These are phyloP conservation scores for Fusarium tjaetaba DNA, from an alignment of 2,329 filamentous ascomycete genomes.

Conservation along the genomic window DNA sequence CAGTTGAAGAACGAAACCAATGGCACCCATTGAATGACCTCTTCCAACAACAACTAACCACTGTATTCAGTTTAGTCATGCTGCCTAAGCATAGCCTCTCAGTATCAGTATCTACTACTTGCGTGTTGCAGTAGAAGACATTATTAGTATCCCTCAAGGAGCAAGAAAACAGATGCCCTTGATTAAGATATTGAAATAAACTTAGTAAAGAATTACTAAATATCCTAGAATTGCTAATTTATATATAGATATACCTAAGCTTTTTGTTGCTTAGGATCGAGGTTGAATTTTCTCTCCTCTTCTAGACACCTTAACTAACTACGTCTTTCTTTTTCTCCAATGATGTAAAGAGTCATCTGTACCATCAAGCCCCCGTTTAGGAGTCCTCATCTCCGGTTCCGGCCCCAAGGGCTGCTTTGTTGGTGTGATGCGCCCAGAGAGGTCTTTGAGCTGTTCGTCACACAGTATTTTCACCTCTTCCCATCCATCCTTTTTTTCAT, in stretches of 20 bases:
- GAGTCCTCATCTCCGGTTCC: too few relatives aligned
- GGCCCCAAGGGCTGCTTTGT: fast-evolving
- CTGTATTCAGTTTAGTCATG: background rate
- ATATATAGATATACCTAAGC: too few relatives aligned
- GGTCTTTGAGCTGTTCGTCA: background rate
- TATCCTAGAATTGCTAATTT: too few relatives aligned
- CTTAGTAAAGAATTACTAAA: background rate
- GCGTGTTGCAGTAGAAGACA: too few relatives aligned
- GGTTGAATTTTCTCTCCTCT: too few relatives aligned
- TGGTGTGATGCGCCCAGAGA: background rate
- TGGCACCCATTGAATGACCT: background rate
- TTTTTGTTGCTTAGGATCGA: background rate
- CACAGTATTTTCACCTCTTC: fast-evolving
- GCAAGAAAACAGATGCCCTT: background rate
- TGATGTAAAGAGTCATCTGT: background rate
- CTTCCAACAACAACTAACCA: fast-evolving
- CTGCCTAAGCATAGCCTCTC: background rate
- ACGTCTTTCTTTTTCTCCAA: background rate
- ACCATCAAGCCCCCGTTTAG: fast-evolving
- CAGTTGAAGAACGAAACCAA: background rate
- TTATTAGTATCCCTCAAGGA: too few relatives aligned
- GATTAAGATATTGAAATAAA: background rate
- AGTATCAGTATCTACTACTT: background rate
- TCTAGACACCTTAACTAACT: too few relatives aligned
- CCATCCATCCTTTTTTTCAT: background rate